Conservation (phyloP, 2,329 filamentous ascomycete species). For the Tolypocladium ovalisporum region DNA sequence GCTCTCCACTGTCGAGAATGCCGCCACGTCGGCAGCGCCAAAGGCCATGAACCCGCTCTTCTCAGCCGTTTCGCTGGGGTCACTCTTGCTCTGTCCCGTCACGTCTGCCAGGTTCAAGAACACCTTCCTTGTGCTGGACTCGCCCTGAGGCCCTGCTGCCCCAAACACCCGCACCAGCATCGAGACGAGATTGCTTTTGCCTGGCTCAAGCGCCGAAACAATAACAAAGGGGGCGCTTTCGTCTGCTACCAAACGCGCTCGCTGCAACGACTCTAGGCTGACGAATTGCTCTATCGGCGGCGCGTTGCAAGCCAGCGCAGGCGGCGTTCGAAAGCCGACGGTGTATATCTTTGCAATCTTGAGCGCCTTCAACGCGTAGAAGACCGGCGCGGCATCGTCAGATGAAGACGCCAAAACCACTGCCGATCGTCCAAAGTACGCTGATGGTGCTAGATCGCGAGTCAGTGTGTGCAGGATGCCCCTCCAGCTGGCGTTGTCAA, state of each 20-base stretch:
- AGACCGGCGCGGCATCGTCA: slow-evolving; percentile 65
- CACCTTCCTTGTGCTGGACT: slow-evolving; percentile 47
- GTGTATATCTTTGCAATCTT: slow-evolving; percentile 73
- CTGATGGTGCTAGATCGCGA: slow-evolving; percentile 70
- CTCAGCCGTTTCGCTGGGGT: slow-evolving; percentile 60
- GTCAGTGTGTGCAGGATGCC: slow-evolving; percentile 74
- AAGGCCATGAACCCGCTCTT: slow-evolving; percentile 71
- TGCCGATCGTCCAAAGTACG: slow-evolving; percentile 65
- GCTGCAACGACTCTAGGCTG: slow-evolving; percentile 53
- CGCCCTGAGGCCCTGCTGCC: slow-evolving; percentile 17
- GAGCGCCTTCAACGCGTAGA: slow-evolving; percentile 69
- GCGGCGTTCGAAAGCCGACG: slow-evolving; percentile 62
- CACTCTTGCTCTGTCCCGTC: slow-evolving; percentile 41
- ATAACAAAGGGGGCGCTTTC: slow-evolving; percentile 64
- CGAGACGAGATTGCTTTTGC: slow-evolving; percentile 68
- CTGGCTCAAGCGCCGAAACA: slow-evolving; percentile 65
- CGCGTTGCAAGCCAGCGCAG: slow-evolving; percentile 47
- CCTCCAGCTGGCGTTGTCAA: slow-evolving; percentile 79
- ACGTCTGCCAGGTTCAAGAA: slow-evolving; percentile 68
- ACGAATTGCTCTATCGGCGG: slow-evolving; percentile 72
- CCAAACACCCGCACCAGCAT: slow-evolving; percentile 68
- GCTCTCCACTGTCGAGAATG: slow-evolving; percentile 77
- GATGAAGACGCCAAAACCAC: slow-evolving; percentile 63
- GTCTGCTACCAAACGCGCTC: slow-evolving; percentile 36
- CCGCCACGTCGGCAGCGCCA: slow-evolving; percentile 67